Percentiles rank a stretch among this genome's conserved stretches.
These are phyloP conservation scores for Avena eriantha DNA, from an alignment of 176 grass and related monocot genomes.

Conservation along the genomic window DNA sequence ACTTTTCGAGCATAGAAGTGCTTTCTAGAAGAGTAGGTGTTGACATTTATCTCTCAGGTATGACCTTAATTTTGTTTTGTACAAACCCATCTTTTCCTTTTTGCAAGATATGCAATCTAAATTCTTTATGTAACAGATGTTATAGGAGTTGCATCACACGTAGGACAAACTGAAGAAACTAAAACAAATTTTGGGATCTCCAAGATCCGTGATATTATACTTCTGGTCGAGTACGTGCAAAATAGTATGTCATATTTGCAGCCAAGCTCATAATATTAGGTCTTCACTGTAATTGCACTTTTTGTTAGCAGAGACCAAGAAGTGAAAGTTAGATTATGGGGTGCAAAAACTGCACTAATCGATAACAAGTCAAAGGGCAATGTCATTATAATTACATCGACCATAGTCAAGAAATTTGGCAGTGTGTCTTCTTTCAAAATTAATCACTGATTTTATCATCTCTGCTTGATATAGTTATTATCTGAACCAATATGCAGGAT, in stretches of 20 bases:
- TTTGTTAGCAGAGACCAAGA: neutral
- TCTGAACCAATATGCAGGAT: neutral
- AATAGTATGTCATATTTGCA: neutral
- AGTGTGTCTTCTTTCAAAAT: neutral
- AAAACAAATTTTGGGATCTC: neutral
- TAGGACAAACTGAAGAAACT: constrained; percentile 5
- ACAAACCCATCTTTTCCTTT: too few species aligned
- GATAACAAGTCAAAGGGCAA: neutral
- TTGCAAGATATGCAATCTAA: neutral
- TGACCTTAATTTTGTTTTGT: too few species aligned
- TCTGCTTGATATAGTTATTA: neutral
- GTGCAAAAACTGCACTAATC: neutral
- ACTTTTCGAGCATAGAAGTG: too few species aligned
- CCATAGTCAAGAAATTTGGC: constrained; percentile 21
- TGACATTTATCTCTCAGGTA: too few species aligned
- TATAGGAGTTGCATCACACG: neutral
- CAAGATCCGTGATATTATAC: neutral
- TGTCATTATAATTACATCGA: constrained; percentile 11
- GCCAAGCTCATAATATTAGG: neutral
- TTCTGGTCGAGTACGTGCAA: neutral
- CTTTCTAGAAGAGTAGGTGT: too few species aligned
- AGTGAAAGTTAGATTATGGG: constrained; percentile 16
- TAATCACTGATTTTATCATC: neutral
- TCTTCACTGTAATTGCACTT: neutral
- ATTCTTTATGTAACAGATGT: neutral